Evolutionary conservation across 768 basidiomycete genomes (phyloP).

Genomic region (Hortiboletus flavorubellus): DNA sequence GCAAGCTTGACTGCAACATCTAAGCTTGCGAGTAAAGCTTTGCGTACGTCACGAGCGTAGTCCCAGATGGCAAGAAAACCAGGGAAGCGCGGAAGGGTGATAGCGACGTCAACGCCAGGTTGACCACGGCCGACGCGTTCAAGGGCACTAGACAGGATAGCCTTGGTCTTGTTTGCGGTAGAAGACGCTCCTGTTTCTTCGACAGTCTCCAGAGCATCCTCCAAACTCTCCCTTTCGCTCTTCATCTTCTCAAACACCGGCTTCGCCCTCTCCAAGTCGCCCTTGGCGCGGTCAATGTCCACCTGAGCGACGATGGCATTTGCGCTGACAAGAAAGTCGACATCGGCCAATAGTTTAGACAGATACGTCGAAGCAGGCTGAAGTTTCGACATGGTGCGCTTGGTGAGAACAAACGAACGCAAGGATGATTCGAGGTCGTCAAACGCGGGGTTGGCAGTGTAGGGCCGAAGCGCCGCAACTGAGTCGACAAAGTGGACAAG

Average conservation of each 20-base stretch:
- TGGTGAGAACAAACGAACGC: constrained; percentile 92
- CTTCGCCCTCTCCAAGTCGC: constrained; percentile 62
- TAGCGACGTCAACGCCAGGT: constrained; percentile 51
- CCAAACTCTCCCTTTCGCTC: constrained; percentile 65
- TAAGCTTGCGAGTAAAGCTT: constrained; percentile 70
- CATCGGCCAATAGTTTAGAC: constrained; percentile 81
- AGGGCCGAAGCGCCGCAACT: constrained; percentile 64
- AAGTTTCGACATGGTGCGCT: constrained; percentile 95
- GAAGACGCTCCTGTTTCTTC: constrained; percentile 72
- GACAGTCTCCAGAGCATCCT: constrained; percentile 70
- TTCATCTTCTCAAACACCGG: constrained; percentile 91
- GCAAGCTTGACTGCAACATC: constrained; percentile 77
- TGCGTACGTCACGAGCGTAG: constrained; percentile 78
- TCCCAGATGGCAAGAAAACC: constrained; percentile 82
- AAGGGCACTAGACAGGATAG: constrained; percentile 62
- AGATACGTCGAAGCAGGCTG: constrained; percentile 92
- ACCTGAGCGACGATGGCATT: constrained; percentile 84
- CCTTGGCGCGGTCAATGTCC: constrained; percentile 69
- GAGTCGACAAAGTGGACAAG: constrained; percentile 99
- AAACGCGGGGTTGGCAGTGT: constrained; percentile 66
- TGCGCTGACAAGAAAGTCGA: constrained; percentile 81
- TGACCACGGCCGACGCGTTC: constrained; percentile 75
- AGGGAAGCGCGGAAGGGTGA: constrained; percentile 75
- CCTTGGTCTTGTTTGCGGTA: constrained; percentile 52
- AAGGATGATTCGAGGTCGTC: constrained; percentile 86